Evolutionary conservation across 1,284 basidiomycete genomes (phyloP), one percentile per base, ranked within the genome.

Genomic region (Serendipita sp.): DNA sequence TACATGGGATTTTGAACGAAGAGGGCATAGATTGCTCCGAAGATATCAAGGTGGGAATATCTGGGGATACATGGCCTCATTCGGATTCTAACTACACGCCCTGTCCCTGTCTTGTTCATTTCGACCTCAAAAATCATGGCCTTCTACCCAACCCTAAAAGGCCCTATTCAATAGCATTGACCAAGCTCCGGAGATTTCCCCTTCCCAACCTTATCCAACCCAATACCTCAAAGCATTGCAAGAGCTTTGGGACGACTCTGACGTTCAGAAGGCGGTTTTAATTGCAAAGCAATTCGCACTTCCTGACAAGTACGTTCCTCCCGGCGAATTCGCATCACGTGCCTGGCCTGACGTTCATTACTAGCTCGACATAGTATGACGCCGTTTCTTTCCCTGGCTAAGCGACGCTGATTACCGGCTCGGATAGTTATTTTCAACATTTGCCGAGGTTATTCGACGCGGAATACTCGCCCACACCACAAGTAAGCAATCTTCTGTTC

Each of bases 1-100:
- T 94, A 50, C 78, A 96, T 58, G 90, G 93, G 64, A 84, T 90
- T 1, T 90, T 94, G 86, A 88, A 91, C 65, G 90, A 92, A 67
- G 87, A 93, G 81, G 84, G 83, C 1, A 79, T 93, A 63, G 78
- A 84, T 65, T 80, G 94, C 26, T 74, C 78, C 3, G 78, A 83
- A 3, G 78, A 81, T 13, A 87, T 87, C 69, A 17, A 22, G 22
- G 22, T 22, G 22, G 22, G 22, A 22, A 22, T 22, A 22, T 22
- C 22, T 22, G 22, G 22, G 22, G 22, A 22, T 22, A 22, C 22
- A 22, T 22, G 22, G n/a, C 42, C 42, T 44, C 17, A 38, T n/a
- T n/a, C 22, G 22, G 22, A 22, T 22, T 22, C 22, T 22, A 22
- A 22, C 22, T 22, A 22, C 22, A 22, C 22, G 22, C 22, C 22